Conservation (phyloP, 2,329 filamentous ascomycete species). For the Coleophoma crateriformis region DNA sequence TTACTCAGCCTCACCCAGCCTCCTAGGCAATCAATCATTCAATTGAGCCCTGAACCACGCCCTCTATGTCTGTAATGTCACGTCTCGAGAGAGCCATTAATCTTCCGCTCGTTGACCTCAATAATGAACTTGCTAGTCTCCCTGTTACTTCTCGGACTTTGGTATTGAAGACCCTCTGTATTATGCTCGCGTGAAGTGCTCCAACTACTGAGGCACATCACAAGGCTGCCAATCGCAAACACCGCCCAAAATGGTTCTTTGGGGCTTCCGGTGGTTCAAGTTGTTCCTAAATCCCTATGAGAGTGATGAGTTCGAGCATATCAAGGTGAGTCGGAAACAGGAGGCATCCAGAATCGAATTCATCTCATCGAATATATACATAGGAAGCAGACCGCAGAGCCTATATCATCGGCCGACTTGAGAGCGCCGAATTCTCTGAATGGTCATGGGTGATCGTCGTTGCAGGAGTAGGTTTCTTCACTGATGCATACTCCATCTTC, state of each 20-base stretch:
- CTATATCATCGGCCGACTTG: slow-evolving; percentile 15
- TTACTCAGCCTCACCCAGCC: too few relatives aligned
- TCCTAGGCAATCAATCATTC: too few relatives aligned
- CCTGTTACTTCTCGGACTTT: too few relatives aligned
- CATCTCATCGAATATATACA: background rate
- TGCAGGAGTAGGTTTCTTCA: slow-evolving; percentile 42
- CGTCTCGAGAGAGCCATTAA: too few relatives aligned
- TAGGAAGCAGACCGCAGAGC: slow-evolving; percentile 14
- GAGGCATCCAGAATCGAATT: background rate
- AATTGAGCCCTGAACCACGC: too few relatives aligned
- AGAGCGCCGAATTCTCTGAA: slow-evolving; percentile 14
- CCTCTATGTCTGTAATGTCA: too few relatives aligned
- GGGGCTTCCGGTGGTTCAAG: slow-evolving; percentile 18
- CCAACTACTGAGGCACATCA: background rate
- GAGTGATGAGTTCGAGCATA: slow-evolving; percentile 15
- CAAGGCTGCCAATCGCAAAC: too few relatives aligned
- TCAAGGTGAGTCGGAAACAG: slow-evolving; percentile 5
- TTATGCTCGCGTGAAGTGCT: too few relatives aligned
- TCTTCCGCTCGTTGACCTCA: too few relatives aligned
- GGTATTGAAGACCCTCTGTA: too few relatives aligned
- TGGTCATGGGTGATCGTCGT: slow-evolving; percentile 25
- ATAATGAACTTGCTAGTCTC: too few relatives aligned
- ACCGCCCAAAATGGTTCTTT: slow-evolving; percentile 10
- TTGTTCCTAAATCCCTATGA: slow-evolving; percentile 16
- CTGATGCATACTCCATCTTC: slow-evolving; percentile 38